Evolutionary conservation across 257 asterid species (phyloP).

Genomic region (Salvia miltiorrhiza): DNA sequence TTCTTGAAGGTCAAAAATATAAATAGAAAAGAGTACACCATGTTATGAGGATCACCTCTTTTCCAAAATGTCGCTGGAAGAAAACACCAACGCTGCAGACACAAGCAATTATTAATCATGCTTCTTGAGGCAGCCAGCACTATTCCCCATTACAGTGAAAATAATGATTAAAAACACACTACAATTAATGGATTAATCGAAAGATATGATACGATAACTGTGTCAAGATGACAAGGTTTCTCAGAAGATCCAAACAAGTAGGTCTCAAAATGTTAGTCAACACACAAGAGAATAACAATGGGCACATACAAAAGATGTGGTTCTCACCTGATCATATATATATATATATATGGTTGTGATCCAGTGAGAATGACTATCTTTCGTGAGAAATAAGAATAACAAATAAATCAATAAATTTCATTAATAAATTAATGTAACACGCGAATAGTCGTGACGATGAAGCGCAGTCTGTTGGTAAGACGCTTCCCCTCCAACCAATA

Average conservation of each 20-base stretch:
- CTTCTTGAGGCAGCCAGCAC: conserved; percentile 16
- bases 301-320: neutral
- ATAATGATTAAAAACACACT: neutral
- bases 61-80: conserved; percentile 94
- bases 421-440: too few species aligned
- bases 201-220: conserved; percentile 5
- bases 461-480: too few species aligned
- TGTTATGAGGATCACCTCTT: conserved; percentile 56
- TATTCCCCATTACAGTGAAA: conserved; percentile 1
- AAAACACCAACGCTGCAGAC: conserved; percentile 82
- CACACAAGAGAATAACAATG: neutral
- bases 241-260: neutral
- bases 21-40: neutral
- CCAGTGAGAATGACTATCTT: too few species aligned
- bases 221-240: neutral
- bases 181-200: neutral
- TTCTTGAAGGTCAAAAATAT: too few species aligned
- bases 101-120: conserved; percentile 25
- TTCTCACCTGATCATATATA: too few species aligned
- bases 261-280: neutral
- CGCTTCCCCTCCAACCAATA: too few species aligned
- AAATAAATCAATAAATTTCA: too few species aligned
- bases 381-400: too few species aligned
- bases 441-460: too few species aligned
- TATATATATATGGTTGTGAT: neutral